phyloP scores from a whole-genome alignment of 192 early-diverging fungal genomes.

The Coemansia sp. region DNA sequence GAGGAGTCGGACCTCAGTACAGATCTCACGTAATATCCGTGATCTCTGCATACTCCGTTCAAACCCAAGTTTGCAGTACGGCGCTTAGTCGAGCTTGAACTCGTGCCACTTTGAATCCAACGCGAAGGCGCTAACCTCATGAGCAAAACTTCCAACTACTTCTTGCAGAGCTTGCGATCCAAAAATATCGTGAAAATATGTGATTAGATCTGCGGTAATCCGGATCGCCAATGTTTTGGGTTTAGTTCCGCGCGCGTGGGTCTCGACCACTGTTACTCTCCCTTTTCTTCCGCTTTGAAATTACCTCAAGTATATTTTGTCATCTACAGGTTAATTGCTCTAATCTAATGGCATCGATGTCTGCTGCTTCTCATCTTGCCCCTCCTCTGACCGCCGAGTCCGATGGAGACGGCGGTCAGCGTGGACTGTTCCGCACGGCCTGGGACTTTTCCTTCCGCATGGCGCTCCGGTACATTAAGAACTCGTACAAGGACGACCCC shows the following conservation, averaged over 20 bases:
- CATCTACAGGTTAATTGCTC: neutral
- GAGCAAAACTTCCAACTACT: neutral
- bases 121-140: neutral
- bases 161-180: neutral
- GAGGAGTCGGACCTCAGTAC: constrained; percentile 44
- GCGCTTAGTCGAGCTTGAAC: neutral
- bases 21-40: neutral
- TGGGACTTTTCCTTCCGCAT: constrained; percentile 64
- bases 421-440: constrained; percentile 37
- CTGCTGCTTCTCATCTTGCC: neutral
- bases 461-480: constrained; percentile 79
- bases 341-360: constrained; percentile 22
- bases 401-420: constrained; percentile 6
- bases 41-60: constrained; percentile 6
- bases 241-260: neutral
- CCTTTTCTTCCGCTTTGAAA: neutral
- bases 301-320: neutral
- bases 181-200: neutral
- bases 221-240: neutral
- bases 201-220: neutral
- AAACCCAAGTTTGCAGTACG: constrained; percentile 3
- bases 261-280: neutral
- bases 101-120: neutral
- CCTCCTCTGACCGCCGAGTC: neutral
- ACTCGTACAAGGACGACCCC: constrained; percentile 93